phyloP scores from a whole-genome alignment of 1,284 basidiomycete species.

The Mycena citricolor region DNA sequence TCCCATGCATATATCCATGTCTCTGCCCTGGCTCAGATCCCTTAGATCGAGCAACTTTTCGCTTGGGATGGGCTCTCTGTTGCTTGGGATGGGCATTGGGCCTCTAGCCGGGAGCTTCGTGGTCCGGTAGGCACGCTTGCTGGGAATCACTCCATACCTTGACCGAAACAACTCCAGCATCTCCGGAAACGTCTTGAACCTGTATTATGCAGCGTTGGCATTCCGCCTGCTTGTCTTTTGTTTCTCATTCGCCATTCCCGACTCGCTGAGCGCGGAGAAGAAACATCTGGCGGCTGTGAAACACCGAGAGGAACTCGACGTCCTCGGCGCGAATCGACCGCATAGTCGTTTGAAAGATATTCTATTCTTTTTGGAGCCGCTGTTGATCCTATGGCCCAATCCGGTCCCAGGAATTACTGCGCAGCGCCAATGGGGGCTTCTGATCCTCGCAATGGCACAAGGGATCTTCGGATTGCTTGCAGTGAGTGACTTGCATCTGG shows the following conservation, averaged over 20 bases:
- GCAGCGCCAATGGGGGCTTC: too few species aligned
- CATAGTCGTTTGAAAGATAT: neutral
- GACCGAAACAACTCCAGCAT: too few species aligned
- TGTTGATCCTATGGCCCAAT: constrained; percentile 8
- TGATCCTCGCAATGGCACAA: too few species aligned
- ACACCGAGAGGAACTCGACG: neutral
- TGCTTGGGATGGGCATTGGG: constrained; percentile 9
- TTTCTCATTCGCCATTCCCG: constrained; percentile 11
- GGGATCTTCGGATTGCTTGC: too few species aligned
- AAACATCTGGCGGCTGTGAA: constrained; percentile 1
- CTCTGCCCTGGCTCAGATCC: too few species aligned
- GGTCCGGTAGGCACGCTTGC: constrained; percentile 4
- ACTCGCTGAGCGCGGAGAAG: constrained; percentile 11
- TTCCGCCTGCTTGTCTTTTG: too few species aligned
- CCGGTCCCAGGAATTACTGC: too few species aligned
- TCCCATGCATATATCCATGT: too few species aligned
- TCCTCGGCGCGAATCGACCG: neutral
- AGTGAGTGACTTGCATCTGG: too few species aligned
- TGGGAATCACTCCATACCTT: neutral
- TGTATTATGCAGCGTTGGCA: too few species aligned
- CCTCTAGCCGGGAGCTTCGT: constrained; percentile 10
- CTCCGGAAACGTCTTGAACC: too few species aligned
- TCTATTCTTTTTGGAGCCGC: constrained; percentile 9
- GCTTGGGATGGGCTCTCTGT: neutral
- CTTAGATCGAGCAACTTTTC: constrained; percentile 12